Evolutionary conservation across 306 rosid species (phyloP).

Genomic region (Myrica gale): DNA sequence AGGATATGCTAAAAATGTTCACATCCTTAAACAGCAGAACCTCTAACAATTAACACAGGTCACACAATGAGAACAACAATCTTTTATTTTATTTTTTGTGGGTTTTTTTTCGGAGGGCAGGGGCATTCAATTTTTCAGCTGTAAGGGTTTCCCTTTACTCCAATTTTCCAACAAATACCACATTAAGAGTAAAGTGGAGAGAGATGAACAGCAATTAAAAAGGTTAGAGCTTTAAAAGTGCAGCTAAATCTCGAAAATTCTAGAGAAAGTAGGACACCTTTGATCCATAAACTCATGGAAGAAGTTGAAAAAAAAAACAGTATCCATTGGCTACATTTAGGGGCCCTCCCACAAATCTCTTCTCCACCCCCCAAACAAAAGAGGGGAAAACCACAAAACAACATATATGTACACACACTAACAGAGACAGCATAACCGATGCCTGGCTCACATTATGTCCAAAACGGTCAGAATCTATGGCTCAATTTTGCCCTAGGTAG

Average conservation of each 20-base stretch:
- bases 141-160: not conserved
- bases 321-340: not conserved
- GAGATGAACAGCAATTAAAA: not conserved
- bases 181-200: not conserved
- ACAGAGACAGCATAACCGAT: too few relatives aligned
- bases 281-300: not conserved
- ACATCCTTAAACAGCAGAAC: not conserved
- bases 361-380: too few relatives aligned
- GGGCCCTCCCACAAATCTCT: too few relatives aligned
- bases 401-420: too few relatives aligned
- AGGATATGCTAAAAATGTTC: not conserved
- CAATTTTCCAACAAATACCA: not conserved
- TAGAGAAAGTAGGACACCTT: not conserved
- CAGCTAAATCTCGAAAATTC: not conserved
- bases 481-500: not conserved
- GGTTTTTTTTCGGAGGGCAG: too few relatives aligned
- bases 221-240: not conserved
- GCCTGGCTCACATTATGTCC: too few relatives aligned
- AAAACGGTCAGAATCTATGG: too few relatives aligned
- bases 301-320: not conserved
- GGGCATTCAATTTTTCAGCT: not conserved
- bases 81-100: not conserved
- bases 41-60: not conserved
- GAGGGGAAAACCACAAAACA: too few relatives aligned
- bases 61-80: not conserved